Percentiles rank a stretch among this genome's conserved stretches.
phyloP scores from a whole-genome alignment of 805 yeast species.

The Wickerhamomyces kurtzmanii region DNA sequence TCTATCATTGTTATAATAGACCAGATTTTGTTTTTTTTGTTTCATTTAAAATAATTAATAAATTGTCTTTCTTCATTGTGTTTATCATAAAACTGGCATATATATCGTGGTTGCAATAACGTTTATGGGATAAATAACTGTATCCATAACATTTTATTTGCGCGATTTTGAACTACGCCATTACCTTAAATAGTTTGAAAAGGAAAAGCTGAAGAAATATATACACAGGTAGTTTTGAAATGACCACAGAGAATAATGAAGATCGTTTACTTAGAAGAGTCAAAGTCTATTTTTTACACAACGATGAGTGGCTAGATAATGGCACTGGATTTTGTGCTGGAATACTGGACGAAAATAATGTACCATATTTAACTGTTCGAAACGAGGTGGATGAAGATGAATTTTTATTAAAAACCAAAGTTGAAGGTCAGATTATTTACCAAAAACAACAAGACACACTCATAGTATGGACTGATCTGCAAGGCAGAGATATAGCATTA shows the following conservation, averaged over 20 bases:
- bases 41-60: too few relatives aligned
- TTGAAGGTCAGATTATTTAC: constrained; percentile 73
- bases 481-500: constrained; percentile 70
- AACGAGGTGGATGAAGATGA: constrained; percentile 57
- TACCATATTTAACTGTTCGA: constrained; percentile 60
- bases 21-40: too few relatives aligned
- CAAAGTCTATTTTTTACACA: constrained; percentile 76
- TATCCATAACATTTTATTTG: too few relatives aligned
- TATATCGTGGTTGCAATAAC: too few relatives aligned
- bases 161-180: too few relatives aligned
- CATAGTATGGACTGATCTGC: constrained; percentile 83
- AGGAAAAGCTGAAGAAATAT: neutral
- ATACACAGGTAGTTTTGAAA: too few relatives aligned
- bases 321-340: constrained; percentile 92
- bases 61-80: too few relatives aligned
- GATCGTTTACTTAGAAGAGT: constrained; percentile 58
- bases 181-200: neutral
- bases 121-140: too few relatives aligned
- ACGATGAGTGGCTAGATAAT: constrained; percentile 81
- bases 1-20: too few relatives aligned
- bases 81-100: too few relatives aligned
- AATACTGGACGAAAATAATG: constrained; percentile 26
- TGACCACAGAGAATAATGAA: too few relatives aligned
- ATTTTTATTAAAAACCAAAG: constrained; percentile 48
- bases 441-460: constrained; percentile 92